phyloP scores from a whole-genome alignment of 2,329 filamentous ascomycete genomes.

The Aureobasidium namibiae region DNA sequence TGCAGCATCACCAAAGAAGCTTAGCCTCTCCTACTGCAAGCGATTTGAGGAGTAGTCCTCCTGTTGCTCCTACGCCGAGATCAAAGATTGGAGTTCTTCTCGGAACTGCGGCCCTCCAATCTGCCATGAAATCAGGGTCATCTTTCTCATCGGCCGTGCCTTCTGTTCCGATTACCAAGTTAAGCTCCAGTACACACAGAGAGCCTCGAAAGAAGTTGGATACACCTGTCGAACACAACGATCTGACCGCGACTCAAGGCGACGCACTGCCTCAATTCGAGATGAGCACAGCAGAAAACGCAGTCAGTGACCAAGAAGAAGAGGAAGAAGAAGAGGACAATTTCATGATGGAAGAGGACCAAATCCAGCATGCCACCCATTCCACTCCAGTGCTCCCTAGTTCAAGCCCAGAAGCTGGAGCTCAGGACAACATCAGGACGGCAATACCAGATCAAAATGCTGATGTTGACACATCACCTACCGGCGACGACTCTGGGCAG shows the following conservation, averaged over 20 bases:
- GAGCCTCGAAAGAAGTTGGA: not conserved
- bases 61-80: not conserved
- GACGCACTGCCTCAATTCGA: not conserved
- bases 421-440: not conserved
- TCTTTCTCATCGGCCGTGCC: not conserved
- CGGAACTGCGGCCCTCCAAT: not conserved
- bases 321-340: no score
- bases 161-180: not conserved
- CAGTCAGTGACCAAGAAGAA: not conserved
- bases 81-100: not conserved
- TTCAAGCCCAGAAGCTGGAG: not conserved
- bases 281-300: not conserved
- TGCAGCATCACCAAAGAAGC: not conserved
- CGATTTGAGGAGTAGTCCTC: slow-evolving; percentile 1
- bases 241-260: not conserved
- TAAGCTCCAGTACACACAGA: no score
- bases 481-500: not conserved
- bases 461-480: not conserved
- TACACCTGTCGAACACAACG: not conserved
- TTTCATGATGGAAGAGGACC: not conserved
- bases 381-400: not conserved
- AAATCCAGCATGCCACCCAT: not conserved
- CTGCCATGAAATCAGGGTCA: not conserved
- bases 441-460: not conserved
- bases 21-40: not conserved